Evolutionary conservation across 805 yeast genomes (phyloP).

Genomic region (Saccharomycopsis schoenii): DNA sequence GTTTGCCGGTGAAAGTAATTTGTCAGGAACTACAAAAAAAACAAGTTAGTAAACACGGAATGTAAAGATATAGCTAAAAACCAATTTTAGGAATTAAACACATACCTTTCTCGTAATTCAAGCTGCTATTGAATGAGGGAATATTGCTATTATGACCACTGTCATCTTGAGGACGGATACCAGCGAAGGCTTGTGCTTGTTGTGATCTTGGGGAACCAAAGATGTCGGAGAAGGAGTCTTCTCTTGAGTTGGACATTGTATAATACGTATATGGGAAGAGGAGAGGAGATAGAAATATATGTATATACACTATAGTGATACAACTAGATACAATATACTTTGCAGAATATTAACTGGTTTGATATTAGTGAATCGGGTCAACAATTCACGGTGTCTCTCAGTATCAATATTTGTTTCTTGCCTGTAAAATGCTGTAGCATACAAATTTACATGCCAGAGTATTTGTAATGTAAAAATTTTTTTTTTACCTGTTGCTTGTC

Average conservation of each 20-base stretch:
- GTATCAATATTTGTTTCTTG: not conserved
- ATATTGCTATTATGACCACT: not conserved
- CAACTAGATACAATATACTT: no score
- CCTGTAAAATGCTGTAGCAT: not conserved
- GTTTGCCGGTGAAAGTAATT: not conserved
- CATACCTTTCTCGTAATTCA: not conserved
- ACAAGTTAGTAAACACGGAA: not conserved
- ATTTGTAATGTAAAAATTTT: not conserved
- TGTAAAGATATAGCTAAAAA: not conserved
- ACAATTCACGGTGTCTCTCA: not conserved
- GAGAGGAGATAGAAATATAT: not conserved
- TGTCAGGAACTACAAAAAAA: not conserved
- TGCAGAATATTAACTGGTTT: no score
- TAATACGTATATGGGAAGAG: not conserved
- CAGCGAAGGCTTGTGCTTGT: not conserved
- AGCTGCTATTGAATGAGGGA: not conserved
- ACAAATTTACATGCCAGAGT: conserved; percentile 1
- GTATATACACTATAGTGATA: no score
- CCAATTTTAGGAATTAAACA: not conserved
- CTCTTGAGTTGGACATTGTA: not conserved
- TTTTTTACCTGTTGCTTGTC: not conserved
- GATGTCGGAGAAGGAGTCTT: not conserved
- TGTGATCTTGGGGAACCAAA: conserved; percentile 1
- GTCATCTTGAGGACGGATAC: not conserved
- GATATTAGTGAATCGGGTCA: not conserved